Base-by-base conservation (phyloP, 1,284 basidiomycete species). In the Ceratobasidium sp. region DNA sequence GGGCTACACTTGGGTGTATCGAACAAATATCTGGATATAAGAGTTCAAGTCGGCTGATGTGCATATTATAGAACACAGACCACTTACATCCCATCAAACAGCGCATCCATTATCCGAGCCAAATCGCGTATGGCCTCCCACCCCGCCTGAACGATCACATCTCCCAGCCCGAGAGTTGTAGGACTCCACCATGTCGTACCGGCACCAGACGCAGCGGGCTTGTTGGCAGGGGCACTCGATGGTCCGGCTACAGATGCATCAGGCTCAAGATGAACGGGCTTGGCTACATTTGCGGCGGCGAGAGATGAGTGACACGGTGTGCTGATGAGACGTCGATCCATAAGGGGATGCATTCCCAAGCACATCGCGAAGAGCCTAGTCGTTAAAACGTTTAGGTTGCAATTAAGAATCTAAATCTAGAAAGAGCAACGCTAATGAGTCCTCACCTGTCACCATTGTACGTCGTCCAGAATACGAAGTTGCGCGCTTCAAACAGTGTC, bases 41-140 rank as follows among this genome's bases (percentile, higher is more conserved):
- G 8, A n/a, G 46, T 18, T 13, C 4, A 21, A n/a, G 6, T 21
- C n/a, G n/a, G n/a, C n/a, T n/a, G n/a, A n/a, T n/a, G n/a, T n/a
- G n/a, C 16, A 44, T 7, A 44, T 0, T n/a, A n/a, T n/a, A n/a
- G n/a, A n/a, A n/a, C n/a, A n/a, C n/a, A n/a, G n/a, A 3, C 11
- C 2, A 71, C 55, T 50, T 18, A 61, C 67, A 71, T 71, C 26
- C 46, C 67, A n/a, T 71, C 67, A 38, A 71, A 61, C 16, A 71
- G 14, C 46, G 49, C 49, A n/a, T 71, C 67, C 30, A 55, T 47
- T 18, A 71, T 71, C 5, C 46, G 67, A 61, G 59, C n/a, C 30
- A 71, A 30, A 18, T 71, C 67, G 26, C 67, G 67, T 38, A 71
- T 49, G 7, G 67, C 67, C 46, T 71, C 67, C 67, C 67, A 71